phyloP scores from a whole-genome alignment of 805 yeast genomes.

The Cyberlindnera euphorbiae region DNA sequence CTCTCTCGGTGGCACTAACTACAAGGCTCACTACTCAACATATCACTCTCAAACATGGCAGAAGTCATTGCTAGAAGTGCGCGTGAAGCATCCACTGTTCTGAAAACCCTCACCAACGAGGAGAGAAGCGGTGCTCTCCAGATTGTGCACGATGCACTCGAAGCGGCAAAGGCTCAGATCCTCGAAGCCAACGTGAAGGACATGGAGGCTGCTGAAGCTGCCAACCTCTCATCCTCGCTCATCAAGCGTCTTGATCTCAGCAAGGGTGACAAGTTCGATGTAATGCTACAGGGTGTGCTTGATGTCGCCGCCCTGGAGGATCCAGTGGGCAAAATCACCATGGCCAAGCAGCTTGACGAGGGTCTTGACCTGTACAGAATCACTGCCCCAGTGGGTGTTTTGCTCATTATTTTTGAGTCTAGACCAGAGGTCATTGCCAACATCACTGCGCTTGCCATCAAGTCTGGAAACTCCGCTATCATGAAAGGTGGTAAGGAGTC shows the following conservation, averaged over 20 bases:
- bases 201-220: conserved; percentile 60
- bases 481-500: conserved; percentile 97
- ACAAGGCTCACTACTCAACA: too few relatives aligned
- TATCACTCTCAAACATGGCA: too few relatives aligned
- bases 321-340: conserved; percentile 85
- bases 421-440: conserved; percentile 99
- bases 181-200: conserved; percentile 72
- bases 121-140: conserved; percentile 70
- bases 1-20: too few relatives aligned
- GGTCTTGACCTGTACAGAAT: conserved; percentile 79
- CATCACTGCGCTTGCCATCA: conserved; percentile 90
- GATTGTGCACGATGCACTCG: conserved; percentile 66
- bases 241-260: conserved; percentile 81
- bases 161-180: conserved; percentile 53
- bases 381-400: conserved; percentile 92
- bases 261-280: conserved; percentile 78
- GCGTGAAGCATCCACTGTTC: conserved; percentile 72
- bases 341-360: conserved; percentile 83
- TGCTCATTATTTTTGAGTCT: conserved; percentile 89
- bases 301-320: conserved; percentile 89
- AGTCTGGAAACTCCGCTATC: conserved; percentile 95
- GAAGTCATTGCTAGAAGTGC: conserved; percentile 79
- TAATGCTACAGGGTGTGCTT: conserved; percentile 90
- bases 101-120: conserved; percentile 72
- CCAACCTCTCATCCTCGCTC: conserved; percentile 62